Conservation (phyloP, 495 filamentous ascomycete genomes). For the Hypoxylon cercidicola region DNA sequence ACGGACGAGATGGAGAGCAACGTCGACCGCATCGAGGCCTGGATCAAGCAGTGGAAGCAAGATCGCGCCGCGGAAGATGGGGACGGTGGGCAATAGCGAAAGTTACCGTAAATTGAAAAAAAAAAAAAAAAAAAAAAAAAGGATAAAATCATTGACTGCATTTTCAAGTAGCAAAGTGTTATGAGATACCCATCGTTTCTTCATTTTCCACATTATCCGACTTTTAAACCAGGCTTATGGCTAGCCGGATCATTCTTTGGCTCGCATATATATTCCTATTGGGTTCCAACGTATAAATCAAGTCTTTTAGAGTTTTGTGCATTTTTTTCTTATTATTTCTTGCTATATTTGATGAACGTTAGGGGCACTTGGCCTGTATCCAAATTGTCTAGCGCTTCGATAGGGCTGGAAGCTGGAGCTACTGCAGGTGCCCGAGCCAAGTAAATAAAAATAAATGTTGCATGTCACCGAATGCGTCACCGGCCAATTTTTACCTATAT, state of each 20-base stretch:
- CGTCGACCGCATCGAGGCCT: conserved; percentile 81
- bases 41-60: conserved; percentile 84
- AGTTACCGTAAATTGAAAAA: background rate
- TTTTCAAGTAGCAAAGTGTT: conserved; percentile 17
- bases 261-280: no score
- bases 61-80: conserved; percentile 55
- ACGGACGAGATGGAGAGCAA: conserved; percentile 88
- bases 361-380: no score
- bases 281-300: no score
- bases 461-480: conserved; percentile 38
- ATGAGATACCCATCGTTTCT: conserved; percentile 24
- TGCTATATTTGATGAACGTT: no score
- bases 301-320: no score
- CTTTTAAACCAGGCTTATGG: no score
- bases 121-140: conserved; percentile 4
- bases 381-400: no score
- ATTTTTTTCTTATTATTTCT: no score
- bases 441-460: conserved; percentile 20
- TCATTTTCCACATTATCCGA: no score
- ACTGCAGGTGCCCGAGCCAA: conserved; percentile 20
- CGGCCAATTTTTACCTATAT: conserved; percentile 19
- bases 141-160: background rate
- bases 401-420: background rate
- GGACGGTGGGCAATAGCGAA: conserved; percentile 1
- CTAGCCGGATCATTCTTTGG: no score